phyloP scores from a whole-genome alignment of 768 basidiomycete genomes.

The Termitomyces sp. region DNA sequence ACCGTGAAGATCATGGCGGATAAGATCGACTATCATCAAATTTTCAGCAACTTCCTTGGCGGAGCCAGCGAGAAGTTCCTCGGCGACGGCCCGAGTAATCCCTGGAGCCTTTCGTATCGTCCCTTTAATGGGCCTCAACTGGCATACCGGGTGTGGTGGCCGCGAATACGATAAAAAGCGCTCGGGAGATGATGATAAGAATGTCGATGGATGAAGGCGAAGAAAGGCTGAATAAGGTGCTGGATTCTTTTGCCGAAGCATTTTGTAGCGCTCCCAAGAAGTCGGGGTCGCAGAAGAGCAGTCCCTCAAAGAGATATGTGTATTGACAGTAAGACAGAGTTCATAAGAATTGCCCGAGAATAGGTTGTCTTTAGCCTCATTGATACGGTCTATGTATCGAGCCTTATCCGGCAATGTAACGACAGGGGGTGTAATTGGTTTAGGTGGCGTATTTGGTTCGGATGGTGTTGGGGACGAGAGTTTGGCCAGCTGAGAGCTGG shows the following conservation, averaged over 20 bases:
- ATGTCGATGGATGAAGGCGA: slow-evolving; percentile 69
- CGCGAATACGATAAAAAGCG: slow-evolving; percentile 83
- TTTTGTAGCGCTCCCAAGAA: slow-evolving; percentile 75
- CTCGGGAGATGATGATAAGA: slow-evolving; percentile 89
- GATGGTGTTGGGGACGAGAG: slow-evolving; percentile 2
- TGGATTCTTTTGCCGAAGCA: slow-evolving; percentile 72
- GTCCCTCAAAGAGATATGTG: slow-evolving; percentile 50
- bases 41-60: slow-evolving; percentile 95
- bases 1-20: slow-evolving; percentile 86
- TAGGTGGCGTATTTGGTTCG: slow-evolving; percentile 9
- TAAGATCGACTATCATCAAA: slow-evolving; percentile 97
- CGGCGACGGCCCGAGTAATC: slow-evolving; percentile 62
- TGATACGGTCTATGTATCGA: slow-evolving; percentile 66
- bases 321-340: slow-evolving; percentile 81
- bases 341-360: slow-evolving; percentile 90
- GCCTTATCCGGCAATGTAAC: slow-evolving; percentile 53
- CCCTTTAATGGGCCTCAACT: slow-evolving; percentile 94
- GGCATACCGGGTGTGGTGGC: slow-evolving; percentile 59
- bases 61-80: slow-evolving; percentile 57
- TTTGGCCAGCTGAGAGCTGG: slow-evolving; percentile 23
- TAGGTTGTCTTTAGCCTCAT: slow-evolving; percentile 67
- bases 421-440: too few species aligned
- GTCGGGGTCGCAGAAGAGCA: slow-evolving; percentile 28
- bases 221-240: slow-evolving; percentile 86
- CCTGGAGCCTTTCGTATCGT: slow-evolving; percentile 72